These are phyloP conservation scores for Buddleja alternifolia DNA, from an alignment of 257 asterid species.

Conservation along the genomic window DNA sequence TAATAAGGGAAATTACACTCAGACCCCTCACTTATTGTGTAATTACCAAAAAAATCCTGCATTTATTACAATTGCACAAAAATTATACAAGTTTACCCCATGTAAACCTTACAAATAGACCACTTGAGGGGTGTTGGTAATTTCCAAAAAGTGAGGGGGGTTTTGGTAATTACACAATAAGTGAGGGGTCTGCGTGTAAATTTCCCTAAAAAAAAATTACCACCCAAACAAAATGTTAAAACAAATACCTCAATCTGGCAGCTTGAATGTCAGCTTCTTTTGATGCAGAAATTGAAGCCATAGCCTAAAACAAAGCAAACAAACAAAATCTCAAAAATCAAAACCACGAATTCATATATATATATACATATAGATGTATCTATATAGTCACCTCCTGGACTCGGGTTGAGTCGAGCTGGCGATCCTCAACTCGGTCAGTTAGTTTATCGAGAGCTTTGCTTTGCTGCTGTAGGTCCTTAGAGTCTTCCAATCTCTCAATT, in stretches of 20 bases:
- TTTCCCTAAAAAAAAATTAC: no score
- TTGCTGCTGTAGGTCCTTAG: slow-evolving; percentile 96
- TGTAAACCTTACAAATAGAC: no score
- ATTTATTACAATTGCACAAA: no score
- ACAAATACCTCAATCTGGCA: slow-evolving; percentile 74
- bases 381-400: slow-evolving; percentile 71
- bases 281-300: slow-evolving; percentile 88
- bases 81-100: no score
- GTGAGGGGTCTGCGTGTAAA: no score
- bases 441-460: slow-evolving; percentile 94
- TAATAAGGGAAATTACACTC: not conserved
- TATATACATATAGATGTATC: not conserved
- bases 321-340: not conserved
- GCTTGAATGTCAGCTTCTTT: slow-evolving; percentile 96
- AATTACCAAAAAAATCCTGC: no score
- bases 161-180: no score
- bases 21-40: no score
- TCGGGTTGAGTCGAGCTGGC: slow-evolving; percentile 94
- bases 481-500: slow-evolving; percentile 64
- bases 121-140: no score
- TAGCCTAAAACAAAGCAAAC: slow-evolving; percentile 58
- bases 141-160: no score
- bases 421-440: slow-evolving; percentile 98
- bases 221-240: not conserved
- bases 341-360: not conserved